Evolutionary conservation across 441 rosid genomes (phyloP), one percentile per base, ranked within the genome.

Genomic region (Kokia cookei): DNA sequence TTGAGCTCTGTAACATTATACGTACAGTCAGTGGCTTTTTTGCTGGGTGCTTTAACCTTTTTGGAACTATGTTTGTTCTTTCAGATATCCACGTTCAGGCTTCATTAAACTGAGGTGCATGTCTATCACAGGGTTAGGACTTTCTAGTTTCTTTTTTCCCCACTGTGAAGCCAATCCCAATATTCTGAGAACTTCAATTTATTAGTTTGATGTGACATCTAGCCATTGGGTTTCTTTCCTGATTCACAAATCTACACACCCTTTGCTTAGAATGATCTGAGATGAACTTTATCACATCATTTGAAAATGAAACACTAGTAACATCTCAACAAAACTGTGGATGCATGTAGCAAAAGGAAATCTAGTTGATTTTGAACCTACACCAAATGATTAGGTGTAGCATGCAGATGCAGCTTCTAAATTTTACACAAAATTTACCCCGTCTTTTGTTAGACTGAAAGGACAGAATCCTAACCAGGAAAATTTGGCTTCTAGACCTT

Each of bases 401-500:
- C 71, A 47, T 7, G 58, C 43, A 57, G 26, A 48, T 7, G 58
- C 43, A 57, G 15, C 14, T 51, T 32, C 27, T 27, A 47, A 48
- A 45, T 26, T 7, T 17, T 64, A 40, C 11, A 7, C 15, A 10
- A 48, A 47, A 22, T 32, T 32, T 32, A n/a, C 37, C 37, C 37
- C 37, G 37, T 50, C 57, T 67, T 26, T 26, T 27, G 48, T 48
- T 12, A n/a, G 17, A 22, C 37, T 17, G 74, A 45, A 22, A 14
- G 54, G 65, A 57, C 40, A 42, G 15, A 40, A 57, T 57, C 74
- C 65, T 12, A 71, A 71, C 54, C 48, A 42, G 54, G 55, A 43
- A 43, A 59, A 19, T 73, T 35, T 32, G 61, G 61, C 48, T 69
- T 67, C 58, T 67, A 67, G 58, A 67, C 71, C 42, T 67, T 26